Percentiles rank a stretch among this genome's conserved stretches.
These are phyloP conservation scores for Acorus calamus DNA, from an alignment of 106 monocot genomes.

Conservation along the genomic window DNA sequence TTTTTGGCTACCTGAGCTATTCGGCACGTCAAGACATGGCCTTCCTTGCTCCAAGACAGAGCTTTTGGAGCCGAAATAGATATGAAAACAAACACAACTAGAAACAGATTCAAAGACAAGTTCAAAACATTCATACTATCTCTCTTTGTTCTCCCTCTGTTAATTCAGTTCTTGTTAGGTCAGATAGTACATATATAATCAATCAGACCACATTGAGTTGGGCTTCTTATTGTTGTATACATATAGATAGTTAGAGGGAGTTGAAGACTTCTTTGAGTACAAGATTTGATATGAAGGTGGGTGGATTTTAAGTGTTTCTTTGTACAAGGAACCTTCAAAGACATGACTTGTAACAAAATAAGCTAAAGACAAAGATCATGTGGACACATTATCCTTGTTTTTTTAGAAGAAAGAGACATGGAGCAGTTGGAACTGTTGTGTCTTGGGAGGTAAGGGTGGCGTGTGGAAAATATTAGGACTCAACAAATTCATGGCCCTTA, in stretches of 20 bases:
- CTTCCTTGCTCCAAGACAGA: conserved; percentile 67
- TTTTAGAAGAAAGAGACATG: too few species aligned
- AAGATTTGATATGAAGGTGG: conserved; percentile 9
- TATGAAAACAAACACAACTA: neutral
- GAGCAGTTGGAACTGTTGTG: too few species aligned
- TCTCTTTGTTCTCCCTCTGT: conserved; percentile 3
- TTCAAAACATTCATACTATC: neutral
- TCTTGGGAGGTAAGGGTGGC: too few species aligned
- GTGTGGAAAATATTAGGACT: too few species aligned
- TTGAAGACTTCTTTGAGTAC: conserved; percentile 27
- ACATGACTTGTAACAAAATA: too few species aligned
- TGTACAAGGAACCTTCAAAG: too few species aligned
- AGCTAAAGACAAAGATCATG: too few species aligned
- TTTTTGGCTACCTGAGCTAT: conserved; percentile 44
- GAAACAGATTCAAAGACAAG: neutral
- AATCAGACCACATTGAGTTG: too few species aligned
- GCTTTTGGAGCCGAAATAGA: conserved; percentile 22
- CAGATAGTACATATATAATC: too few species aligned
- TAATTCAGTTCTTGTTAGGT: neutral
- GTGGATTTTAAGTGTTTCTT: too few species aligned
- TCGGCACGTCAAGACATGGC: conserved; percentile 53
- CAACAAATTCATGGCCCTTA: too few species aligned
- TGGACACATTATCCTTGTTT: too few species aligned
- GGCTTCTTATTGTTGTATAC: neutral
- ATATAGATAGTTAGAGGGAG: neutral